Percentiles rank a stretch among this genome's conserved stretches.
phyloP scores from a whole-genome alignment of 306 rosid species.

The Cucumis hystrix region DNA sequence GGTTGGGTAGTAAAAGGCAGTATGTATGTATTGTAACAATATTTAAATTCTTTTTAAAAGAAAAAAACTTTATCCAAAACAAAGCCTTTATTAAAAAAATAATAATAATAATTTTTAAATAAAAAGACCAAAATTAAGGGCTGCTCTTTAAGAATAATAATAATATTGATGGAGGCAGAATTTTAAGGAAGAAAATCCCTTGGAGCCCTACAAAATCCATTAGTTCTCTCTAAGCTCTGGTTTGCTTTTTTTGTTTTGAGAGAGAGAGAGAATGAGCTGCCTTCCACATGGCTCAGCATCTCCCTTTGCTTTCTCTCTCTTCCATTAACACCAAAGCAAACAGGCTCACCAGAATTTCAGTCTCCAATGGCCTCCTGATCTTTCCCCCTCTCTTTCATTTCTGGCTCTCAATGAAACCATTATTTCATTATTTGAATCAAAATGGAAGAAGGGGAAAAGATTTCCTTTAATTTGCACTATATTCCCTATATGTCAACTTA shows the following conservation, averaged over 20 bases:
- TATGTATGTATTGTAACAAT: background rate
- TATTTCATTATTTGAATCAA: no score
- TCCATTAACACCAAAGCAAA: background rate
- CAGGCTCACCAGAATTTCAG: background rate
- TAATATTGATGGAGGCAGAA: constrained; percentile 4
- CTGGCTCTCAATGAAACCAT: no score
- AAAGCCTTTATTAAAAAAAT: no score
- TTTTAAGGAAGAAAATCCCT: constrained; percentile 17
- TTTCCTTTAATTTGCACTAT: no score
- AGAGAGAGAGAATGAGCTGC: constrained; percentile 28
- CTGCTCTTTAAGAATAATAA: background rate
- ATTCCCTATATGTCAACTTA: no score
- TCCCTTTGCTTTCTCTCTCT: constrained; percentile 18
- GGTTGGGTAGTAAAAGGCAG: background rate
- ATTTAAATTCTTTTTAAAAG: no score
- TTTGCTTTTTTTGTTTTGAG: constrained; percentile 26
- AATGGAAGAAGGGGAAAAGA: background rate
- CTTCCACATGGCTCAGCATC: constrained; percentile 54
- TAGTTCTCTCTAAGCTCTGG: constrained; percentile 47
- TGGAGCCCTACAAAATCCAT: constrained; percentile 87
- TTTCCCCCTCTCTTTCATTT: background rate
- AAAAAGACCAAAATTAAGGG: background rate
- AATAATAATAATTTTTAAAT: no score
- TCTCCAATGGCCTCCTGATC: background rate
- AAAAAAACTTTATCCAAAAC: background rate